phyloP scores from a whole-genome alignment of 805 yeast genomes.

The Myxozyma udenii region DNA sequence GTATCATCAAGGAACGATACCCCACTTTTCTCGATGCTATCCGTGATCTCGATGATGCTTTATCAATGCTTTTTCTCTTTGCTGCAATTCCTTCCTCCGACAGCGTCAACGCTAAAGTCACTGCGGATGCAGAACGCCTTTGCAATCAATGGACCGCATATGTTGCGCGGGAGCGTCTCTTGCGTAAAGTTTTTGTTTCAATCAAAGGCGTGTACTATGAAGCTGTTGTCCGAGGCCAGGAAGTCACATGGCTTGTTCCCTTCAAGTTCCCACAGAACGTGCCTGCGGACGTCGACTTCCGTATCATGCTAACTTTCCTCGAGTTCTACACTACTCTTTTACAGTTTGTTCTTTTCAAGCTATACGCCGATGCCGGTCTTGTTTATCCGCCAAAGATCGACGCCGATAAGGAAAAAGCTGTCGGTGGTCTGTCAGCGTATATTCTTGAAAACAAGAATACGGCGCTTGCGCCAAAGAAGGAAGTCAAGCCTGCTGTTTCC shows the following conservation, averaged over 20 bases:
- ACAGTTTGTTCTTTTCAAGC: constrained; percentile 80
- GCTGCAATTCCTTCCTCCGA: constrained; percentile 94
- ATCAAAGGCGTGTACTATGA: constrained; percentile 96
- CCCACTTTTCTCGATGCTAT: constrained; percentile 91
- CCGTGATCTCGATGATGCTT: constrained; percentile 90
- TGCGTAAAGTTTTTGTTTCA: constrained; percentile 88
- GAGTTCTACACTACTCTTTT: constrained; percentile 91
- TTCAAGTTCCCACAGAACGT: constrained; percentile 95
- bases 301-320: constrained; percentile 93
- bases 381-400: constrained; percentile 90
- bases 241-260: constrained; percentile 93
- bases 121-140: constrained; percentile 80
- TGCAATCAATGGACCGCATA: constrained; percentile 95
- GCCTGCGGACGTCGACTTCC: constrained; percentile 90
- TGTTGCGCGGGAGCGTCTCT: constrained; percentile 75
- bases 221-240: constrained; percentile 87
- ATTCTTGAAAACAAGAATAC: constrained; percentile 52
- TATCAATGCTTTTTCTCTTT: constrained; percentile 90
- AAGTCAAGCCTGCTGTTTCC: constrained; percentile 25
- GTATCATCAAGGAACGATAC: constrained; percentile 89
- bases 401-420: constrained; percentile 66
- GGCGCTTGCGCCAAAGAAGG: constrained; percentile 30
- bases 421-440: constrained; percentile 85
- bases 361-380: constrained; percentile 80
- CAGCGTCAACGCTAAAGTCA: constrained; percentile 70